Base-by-base conservation (phyloP, 2,329 filamentous ascomycete species). In the Diaporthe sp. region DNA sequence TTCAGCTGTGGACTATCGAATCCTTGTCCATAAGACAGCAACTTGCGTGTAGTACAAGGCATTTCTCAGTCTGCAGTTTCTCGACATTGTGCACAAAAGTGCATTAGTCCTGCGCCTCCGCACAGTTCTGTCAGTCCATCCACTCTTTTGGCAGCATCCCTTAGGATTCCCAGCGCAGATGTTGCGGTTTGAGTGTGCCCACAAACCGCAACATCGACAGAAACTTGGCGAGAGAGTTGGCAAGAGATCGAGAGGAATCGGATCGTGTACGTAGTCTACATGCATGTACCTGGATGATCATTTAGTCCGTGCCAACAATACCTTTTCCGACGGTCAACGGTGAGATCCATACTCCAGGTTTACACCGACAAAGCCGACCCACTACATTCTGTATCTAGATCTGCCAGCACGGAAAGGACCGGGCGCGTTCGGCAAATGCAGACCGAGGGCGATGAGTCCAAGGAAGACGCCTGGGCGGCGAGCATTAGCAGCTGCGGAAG, bases 351-450 rank as follows among this genome's bases (percentile, higher is more conserved):
- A 25, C 15, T 30, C n/a, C 17, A 67, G 19, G 15, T 38, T 25
- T 67, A 38, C 33, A 67, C 45, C 64, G 30, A 52, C 64, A 28
- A 54, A 54, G n/a, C 10, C n/a, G 45, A 52, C 64, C 64, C 64
- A 67, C 64, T 38, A 22, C 45, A 28, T 6, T 17, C n/a, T 35
- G 33, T 52, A 25, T 25, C 33, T 28, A 38, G 64, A 52, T 38
- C 12, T 54, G 15, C n/a, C 2, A n/a, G 30, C 4, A 52, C 64
- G 64, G 45, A 25, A 52, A 19, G 47, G n/a, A 67, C n/a, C 61
- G 64, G 64, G 28, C 64, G 64, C 15, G 47, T 13, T 35, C 22
- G 19, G 45, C 47, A 38, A 6, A 33, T 25, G 8, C 42, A 47
- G 30, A 38, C 30, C 45, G 19, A 67, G 9, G 33, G 25, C 12